Conservation (phyloP, 805 yeast genomes). For the Ogataea trehaloabstinens region DNA sequence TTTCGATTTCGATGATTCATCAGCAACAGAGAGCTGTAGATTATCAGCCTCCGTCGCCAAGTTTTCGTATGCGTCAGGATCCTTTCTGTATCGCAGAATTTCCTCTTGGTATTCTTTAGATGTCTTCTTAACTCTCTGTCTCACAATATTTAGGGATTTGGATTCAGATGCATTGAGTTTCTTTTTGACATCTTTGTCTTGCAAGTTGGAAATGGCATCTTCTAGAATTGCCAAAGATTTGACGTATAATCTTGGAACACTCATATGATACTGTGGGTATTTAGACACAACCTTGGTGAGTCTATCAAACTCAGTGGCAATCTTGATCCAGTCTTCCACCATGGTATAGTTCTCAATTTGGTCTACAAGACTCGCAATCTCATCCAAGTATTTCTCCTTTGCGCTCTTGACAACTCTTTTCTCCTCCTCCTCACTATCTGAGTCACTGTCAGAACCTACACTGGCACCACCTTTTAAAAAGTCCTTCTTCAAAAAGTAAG, state of each 20-base stretch:
- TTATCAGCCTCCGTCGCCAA: constrained; percentile 35
- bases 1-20: constrained; percentile 27
- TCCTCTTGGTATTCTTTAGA: constrained; percentile 64
- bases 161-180: constrained; percentile 80
- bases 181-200: constrained; percentile 53
- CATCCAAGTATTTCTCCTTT: constrained; percentile 88
- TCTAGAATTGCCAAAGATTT: constrained; percentile 70
- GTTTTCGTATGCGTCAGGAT: constrained; percentile 72
- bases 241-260: constrained; percentile 71
- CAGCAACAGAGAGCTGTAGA: constrained; percentile 3
- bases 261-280: constrained; percentile 72
- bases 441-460: constrained; percentile 37
- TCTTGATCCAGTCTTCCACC: constrained; percentile 76
- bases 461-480: constrained; percentile 40
- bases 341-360: constrained; percentile 66
- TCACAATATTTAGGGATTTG: constrained; percentile 81
- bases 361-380: constrained; percentile 65
- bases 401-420: constrained; percentile 89
- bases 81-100: constrained; percentile 57
- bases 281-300: constrained; percentile 63
- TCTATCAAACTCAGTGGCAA: constrained; percentile 75
- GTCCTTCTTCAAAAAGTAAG: constrained; percentile 53
- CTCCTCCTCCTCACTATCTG: constrained; percentile 55
- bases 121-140: constrained; percentile 84
- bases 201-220: constrained; percentile 54